Evolutionary conservation across 495 filamentous ascomycete species (phyloP).

Genomic region (Lophiostoma macrostomum): DNA sequence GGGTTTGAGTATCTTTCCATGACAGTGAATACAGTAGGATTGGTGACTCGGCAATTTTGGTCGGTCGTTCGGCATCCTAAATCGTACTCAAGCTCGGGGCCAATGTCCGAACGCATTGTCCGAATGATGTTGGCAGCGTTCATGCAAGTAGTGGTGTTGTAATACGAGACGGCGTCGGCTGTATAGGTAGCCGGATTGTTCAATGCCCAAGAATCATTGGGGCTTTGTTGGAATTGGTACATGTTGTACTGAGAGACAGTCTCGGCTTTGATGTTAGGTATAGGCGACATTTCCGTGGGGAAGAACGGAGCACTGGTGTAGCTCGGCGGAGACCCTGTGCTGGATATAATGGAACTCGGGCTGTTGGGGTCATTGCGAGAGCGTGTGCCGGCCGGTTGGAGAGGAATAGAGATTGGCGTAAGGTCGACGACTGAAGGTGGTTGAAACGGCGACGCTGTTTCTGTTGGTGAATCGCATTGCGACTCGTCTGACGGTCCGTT

Average conservation of each 20-base stretch:
- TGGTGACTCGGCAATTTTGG: slow-evolving; percentile 44
- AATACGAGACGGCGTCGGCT: slow-evolving; percentile 5
- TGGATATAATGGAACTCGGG: slow-evolving; percentile 21
- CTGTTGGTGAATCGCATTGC: background rate
- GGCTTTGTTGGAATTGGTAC: slow-evolving; percentile 25
- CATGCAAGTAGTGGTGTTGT: slow-evolving; percentile 36
- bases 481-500: background rate
- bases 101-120: slow-evolving; percentile 36
- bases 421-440: background rate
- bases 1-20: slow-evolving; percentile 41
- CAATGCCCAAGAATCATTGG: slow-evolving; percentile 19
- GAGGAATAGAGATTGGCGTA: slow-evolving; percentile 20
- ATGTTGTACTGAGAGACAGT: background rate
- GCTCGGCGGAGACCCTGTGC: slow-evolving; percentile 18
- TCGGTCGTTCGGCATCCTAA: slow-evolving; percentile 42
- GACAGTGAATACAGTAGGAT: slow-evolving; percentile 44
- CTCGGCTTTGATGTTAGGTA: slow-evolving; percentile 12
- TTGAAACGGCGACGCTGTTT: background rate
- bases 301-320: slow-evolving; percentile 8
- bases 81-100: slow-evolving; percentile 41
- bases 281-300: slow-evolving; percentile 5
- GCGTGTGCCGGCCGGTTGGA: slow-evolving; percentile 9
- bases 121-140: slow-evolving; percentile 39
- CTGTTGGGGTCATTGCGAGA: slow-evolving; percentile 16
- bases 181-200: slow-evolving; percentile 2